Conservation (phyloP, 2,329 filamentous ascomycete species). For the Aspergillus pseudotamarii region DNA sequence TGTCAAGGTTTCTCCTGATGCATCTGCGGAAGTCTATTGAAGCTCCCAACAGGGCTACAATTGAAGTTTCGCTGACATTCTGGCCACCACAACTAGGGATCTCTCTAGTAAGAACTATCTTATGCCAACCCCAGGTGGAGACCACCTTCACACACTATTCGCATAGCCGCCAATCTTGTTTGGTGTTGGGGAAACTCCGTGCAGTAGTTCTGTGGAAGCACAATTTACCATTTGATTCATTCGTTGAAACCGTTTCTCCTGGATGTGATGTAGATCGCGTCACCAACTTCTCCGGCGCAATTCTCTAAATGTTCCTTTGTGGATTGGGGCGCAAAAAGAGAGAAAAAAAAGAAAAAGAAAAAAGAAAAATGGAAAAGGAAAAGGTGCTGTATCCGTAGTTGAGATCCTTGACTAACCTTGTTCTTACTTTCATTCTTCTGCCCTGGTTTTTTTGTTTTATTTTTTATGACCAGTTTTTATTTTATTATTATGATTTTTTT, state of each 20-base stretch:
- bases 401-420: constrained; percentile 21
- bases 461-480: constrained; percentile 9
- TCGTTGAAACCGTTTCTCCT: constrained; percentile 21
- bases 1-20: constrained; percentile 28
- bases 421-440: constrained; percentile 17
- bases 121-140: constrained; percentile 19
- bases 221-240: constrained; percentile 17
- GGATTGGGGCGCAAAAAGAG: constrained; percentile 14
- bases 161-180: constrained; percentile 30
- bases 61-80: constrained; percentile 17
- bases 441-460: constrained; percentile 4
- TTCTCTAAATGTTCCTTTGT: constrained; percentile 11
- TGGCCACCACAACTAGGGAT: constrained; percentile 13
- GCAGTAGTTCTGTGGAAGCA: constrained; percentile 19
- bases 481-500: constrained; percentile 13
- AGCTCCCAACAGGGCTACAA: constrained; percentile 20
- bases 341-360: constrained; percentile 14
- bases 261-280: constrained; percentile 26
- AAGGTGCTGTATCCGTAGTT: constrained; percentile 21
- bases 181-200: constrained; percentile 26
- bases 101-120: constrained; percentile 13
- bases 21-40: constrained; percentile 25
- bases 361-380: constrained; percentile 15
- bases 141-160: constrained; percentile 28
- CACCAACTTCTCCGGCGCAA: constrained; percentile 24